Evolutionary conservation across 2,329 filamentous ascomycete species (phyloP).

Genomic region (Didymella arachidicola): DNA sequence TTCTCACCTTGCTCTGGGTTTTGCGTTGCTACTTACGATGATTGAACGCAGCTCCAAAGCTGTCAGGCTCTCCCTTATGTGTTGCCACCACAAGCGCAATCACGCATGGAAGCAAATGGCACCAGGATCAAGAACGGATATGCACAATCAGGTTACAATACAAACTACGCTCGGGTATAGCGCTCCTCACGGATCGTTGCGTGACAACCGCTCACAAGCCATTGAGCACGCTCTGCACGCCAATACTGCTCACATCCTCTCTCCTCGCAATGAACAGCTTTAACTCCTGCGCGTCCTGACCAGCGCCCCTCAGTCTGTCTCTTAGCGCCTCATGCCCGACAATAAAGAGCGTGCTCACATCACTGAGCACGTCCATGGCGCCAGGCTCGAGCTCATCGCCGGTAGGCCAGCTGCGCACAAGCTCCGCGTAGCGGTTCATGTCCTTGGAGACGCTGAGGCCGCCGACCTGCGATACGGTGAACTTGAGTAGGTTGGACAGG

Average conservation of each 20-base stretch:
- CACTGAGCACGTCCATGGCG: constrained; percentile 82
- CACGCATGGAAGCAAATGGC: no score
- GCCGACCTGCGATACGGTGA: constrained; percentile 89
- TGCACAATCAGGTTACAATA: not conserved
- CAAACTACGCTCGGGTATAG: not conserved
- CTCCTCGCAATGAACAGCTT: constrained; percentile 84
- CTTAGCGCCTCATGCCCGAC: constrained; percentile 70
- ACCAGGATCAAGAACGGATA: not conserved
- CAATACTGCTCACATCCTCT: constrained; percentile 81
- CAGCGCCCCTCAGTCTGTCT: constrained; percentile 58
- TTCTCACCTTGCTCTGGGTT: no score
- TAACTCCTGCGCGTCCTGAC: constrained; percentile 64
- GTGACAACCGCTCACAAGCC: constrained; percentile 35
- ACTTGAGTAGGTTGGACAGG: constrained; percentile 93
- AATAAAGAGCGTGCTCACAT: constrained; percentile 95
- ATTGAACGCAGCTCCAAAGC: no score
- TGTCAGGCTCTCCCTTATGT: no score
- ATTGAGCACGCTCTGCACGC: constrained; percentile 82
- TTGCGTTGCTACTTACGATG: no score
- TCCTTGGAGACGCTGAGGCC: constrained; percentile 96
- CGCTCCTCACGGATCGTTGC: not conserved
- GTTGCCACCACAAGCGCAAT: no score
- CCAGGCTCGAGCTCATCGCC: constrained; percentile 63
- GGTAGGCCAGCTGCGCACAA: constrained; percentile 80
- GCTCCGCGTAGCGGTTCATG: constrained; percentile 88